Evolutionary conservation across 78 protist species (phyloP), one percentile per base, ranked within the genome.

Genomic region (Pigoraptor vietnamica): DNA sequence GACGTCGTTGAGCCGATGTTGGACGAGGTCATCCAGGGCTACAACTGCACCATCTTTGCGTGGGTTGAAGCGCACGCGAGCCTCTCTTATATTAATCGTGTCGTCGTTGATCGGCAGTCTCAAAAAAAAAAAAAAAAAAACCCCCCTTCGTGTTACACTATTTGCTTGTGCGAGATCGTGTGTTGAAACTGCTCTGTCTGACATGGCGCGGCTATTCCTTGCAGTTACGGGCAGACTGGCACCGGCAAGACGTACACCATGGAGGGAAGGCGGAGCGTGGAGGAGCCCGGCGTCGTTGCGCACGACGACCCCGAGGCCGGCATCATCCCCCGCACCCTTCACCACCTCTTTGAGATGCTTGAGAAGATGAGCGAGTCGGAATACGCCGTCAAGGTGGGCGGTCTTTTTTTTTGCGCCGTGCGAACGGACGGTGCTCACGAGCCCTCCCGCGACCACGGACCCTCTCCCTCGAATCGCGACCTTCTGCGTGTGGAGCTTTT

Each of bases 1-100:
- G 90, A 40, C 37, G 90, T 87, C 2, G 93, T 39, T 24, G 40
- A 1, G 32, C 94, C 95, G 6, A 40, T 92, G 10, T 89, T 96
- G 32, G 95, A 90, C 6, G 94, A 94, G 40, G 96, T 94, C 34
- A 32, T 86, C 33, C n/a, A 37, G 2, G 89, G 89, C 48, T 94
- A 81, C 94, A 94, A 94, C 86, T 92, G 94, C 89, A 92, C 96
- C 24, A 91, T 94, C 55, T 92, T 95, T 34, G 96, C 96, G 29
- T 86, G 33, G 0, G 87, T n/a, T n/a, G n/a, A n/a, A n/a, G n/a
- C n/a, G n/a, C n/a, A n/a, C n/a, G n/a, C n/a, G n/a, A n/a, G n/a
- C n/a, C n/a, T n/a, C n/a, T n/a, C n/a, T n/a, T n/a, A n/a, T n/a
- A n/a, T n/a, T n/a, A n/a, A n/a, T n/a, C n/a, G n/a, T n/a, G n/a